A percentile compares a stretch with the other conserved stretches of the same genome.
Conservation (phyloP, 306 rosid genomes). For the Arachis stenosperma region DNA sequence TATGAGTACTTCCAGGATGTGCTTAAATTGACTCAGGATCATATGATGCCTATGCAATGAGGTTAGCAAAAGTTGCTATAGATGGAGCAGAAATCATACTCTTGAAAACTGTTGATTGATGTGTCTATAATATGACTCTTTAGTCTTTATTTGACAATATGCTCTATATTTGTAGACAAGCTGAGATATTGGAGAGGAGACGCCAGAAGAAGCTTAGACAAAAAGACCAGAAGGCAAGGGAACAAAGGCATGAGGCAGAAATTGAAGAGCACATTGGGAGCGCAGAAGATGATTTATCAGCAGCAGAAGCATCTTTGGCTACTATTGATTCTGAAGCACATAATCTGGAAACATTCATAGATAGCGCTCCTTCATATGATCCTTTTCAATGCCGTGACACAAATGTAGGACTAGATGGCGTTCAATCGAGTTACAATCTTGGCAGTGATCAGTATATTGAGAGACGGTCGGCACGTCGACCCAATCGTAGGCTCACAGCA, state of each 20-base stretch:
- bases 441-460: slow-evolving; percentile 56
- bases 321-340: slow-evolving; percentile 45
- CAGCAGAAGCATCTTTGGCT: slow-evolving; percentile 52
- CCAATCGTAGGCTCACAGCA: slow-evolving; percentile 33
- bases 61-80: slow-evolving; percentile 21
- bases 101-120: slow-evolving; percentile 2
- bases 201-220: slow-evolving; percentile 82
- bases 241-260: slow-evolving; percentile 47
- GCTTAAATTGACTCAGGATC: slow-evolving; percentile 18
- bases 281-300: slow-evolving; percentile 42
- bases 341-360: slow-evolving; percentile 37
- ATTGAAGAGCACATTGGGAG: slow-evolving; percentile 41
- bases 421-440: slow-evolving; percentile 38
- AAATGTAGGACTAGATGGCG: slow-evolving; percentile 45
- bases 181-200: slow-evolving; percentile 70
- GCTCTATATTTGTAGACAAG: slow-evolving; percentile 57
- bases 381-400: slow-evolving; percentile 44
- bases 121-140: slow-evolving; percentile 2
- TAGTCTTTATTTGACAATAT: slow-evolving; percentile 20
- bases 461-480: slow-evolving; percentile 41
- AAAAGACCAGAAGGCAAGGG: slow-evolving; percentile 72
- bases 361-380: slow-evolving; percentile 43
- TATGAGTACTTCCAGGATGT: slow-evolving; percentile 25
- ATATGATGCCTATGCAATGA: slow-evolving; percentile 7
- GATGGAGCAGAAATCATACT: slow-evolving; percentile 9